Evolutionary conservation across 345 rosid species (phyloP).

Genomic region (Dimocarpus longan): DNA sequence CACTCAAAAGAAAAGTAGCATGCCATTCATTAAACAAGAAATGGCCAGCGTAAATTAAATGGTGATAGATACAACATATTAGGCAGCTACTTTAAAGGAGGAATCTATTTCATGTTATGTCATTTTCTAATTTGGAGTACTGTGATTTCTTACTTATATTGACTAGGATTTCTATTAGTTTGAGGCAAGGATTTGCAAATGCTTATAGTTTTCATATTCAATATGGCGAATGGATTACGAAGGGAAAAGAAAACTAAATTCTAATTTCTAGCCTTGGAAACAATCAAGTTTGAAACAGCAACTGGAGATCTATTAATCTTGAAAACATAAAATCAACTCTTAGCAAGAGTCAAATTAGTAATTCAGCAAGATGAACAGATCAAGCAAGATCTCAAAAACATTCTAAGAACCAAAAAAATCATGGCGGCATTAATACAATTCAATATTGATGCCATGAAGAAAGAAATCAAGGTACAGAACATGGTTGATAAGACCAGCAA

Average conservation of each 20-base stretch:
- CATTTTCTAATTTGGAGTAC: not conserved
- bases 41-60: not conserved
- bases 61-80: not conserved
- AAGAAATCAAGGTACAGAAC: not conserved
- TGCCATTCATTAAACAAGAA: not conserved
- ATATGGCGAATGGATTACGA: not conserved
- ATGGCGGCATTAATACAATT: not conserved
- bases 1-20: not conserved
- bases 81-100: not conserved
- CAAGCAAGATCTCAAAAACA: not conserved
- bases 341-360: not conserved
- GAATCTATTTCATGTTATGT: not conserved
- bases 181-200: not conserved
- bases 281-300: not conserved
- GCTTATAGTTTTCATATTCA: not conserved
- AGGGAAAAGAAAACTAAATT: not conserved
- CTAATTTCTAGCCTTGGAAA: not conserved
- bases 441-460: not conserved
- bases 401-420: not conserved
- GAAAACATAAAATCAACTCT: not conserved
- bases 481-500: not conserved
- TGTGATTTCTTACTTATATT: constrained; percentile 4
- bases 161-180: not conserved
- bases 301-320: not conserved
- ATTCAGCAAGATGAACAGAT: not conserved